A percentile compares a stretch with the other conserved stretches of the same genome.
phyloP scores from a whole-genome alignment of 2,329 filamentous ascomycete genomes.

The Fusarium mexicanum region DNA sequence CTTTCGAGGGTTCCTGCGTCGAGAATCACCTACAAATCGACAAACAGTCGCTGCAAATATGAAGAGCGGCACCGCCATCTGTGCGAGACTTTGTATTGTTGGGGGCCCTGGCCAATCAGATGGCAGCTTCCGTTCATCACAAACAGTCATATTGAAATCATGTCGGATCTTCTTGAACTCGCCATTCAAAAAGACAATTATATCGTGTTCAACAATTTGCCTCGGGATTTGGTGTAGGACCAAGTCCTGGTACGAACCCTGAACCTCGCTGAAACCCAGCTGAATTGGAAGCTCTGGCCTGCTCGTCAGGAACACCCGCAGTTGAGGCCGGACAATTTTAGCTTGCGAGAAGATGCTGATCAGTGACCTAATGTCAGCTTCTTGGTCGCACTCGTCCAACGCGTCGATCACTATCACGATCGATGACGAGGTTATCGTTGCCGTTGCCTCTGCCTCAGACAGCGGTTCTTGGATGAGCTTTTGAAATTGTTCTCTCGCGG shows the following conservation, averaged over 20 bases:
- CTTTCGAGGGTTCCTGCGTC: no score
- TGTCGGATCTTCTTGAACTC: neutral
- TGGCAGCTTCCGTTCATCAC: neutral
- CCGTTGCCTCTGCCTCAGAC: neutral
- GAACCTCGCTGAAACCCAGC: conserved; percentile 47
- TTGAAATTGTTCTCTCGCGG: neutral
- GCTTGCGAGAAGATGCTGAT: neutral
- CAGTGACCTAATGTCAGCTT: neutral
- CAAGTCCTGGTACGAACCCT: conserved; percentile 35
- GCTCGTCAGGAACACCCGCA: conserved; percentile 53
- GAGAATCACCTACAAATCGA: conserved; percentile 43
- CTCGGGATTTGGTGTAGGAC: conserved; percentile 34
- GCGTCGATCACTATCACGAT: neutral
- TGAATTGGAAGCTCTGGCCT: conserved; percentile 52
- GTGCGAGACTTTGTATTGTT: conserved; percentile 21
- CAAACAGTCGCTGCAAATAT: conserved; percentile 19
- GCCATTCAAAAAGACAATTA: conserved; percentile 21
- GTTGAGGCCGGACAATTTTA: neutral
- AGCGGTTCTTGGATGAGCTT: neutral
- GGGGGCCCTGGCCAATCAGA: conserved; percentile 16
- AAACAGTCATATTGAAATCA: neutral
- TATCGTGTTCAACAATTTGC: conserved; percentile 48
- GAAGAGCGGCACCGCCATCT: conserved; percentile 48
- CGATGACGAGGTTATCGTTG: neutral
- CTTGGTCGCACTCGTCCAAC: neutral